Evolutionary conservation across 257 asterid species (phyloP), one percentile per base, ranked within the genome.

Genomic region (Solanum paucissectum): DNA sequence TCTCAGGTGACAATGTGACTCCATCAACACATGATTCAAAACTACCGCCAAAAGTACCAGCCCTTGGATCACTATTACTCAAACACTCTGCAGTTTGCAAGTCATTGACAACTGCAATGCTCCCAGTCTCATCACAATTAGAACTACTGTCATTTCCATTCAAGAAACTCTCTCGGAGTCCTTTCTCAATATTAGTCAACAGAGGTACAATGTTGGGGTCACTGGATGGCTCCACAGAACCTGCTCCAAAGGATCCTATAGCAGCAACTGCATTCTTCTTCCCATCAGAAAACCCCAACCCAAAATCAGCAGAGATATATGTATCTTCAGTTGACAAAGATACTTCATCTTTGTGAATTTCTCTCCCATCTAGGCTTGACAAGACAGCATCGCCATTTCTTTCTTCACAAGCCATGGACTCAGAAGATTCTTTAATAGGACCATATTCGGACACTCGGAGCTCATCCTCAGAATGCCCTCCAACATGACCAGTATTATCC

Each of bases 261-360:
- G 82, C 89, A 76, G 89, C 87, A 62, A 58, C 32, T 27, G 74
- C 29, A 87, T 81, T 82, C 89, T 86, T 91, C 46, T 91, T 83
- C 83, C 55, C 87, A 89, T 75, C 86, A 87, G 77, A 87, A 64
- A 75, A 88, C 60, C 85, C 88, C 88, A 71, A 55, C 40, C 87
- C 90, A 87, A 92, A 36, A 74, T 83, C 89, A 58, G 91, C 77
- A 90, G 91, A 84, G 83, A 89, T 85, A 87, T 76, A 85, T 85
- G 85, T 52, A 77, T 88, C 87, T 23, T 84, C 88, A 86, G 49
- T 76, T 32, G 90, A 38, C 58, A 79, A 83, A 69, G 62, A 27
- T 34, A 36, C 44, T 72, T 84, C 90, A 87, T 86, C 84, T 84
- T 90, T 88, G 38, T 66, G 69, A 64, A 44, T 82, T 77, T 82